Percentiles rank a stretch among this genome's conserved stretches.
These are phyloP conservation scores for Trichoderma hamatum DNA, from an alignment of 2,329 filamentous ascomycete species.

Conservation along the genomic window DNA sequence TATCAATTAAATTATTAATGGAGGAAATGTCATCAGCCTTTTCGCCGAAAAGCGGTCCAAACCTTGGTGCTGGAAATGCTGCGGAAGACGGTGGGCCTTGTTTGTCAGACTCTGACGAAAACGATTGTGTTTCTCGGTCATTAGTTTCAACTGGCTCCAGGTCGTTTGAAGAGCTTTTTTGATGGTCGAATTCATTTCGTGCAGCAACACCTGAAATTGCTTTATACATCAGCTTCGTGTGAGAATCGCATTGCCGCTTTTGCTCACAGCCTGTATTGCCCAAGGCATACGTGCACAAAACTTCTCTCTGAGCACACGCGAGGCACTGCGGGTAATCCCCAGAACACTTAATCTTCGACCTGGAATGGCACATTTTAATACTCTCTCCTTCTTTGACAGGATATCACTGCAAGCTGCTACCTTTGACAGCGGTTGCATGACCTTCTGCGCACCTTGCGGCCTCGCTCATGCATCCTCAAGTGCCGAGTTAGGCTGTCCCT, in stretches of 20 bases:
- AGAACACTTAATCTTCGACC: background rate
- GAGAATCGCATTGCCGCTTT: background rate
- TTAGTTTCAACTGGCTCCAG: background rate
- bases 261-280: background rate
- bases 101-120: background rate
- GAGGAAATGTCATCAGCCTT: background rate
- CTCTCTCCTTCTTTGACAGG: background rate
- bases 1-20: background rate
- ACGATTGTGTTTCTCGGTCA: background rate
- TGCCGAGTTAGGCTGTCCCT: background rate
- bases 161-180: background rate
- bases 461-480: background rate
- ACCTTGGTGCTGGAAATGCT: background rate
- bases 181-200: background rate
- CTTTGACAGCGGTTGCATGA: slow-evolving; percentile 1
- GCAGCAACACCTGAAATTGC: background rate
- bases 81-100: background rate
- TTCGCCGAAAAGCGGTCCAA: background rate
- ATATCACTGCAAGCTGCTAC: background rate
- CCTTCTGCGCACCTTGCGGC: background rate
- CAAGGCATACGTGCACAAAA: background rate
- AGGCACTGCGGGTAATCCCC: background rate
- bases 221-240: background rate
- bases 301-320: background rate
- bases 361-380: background rate